Evolutionary conservation across 768 basidiomycete species (phyloP).

Genomic region (button mushroom (Agaricus bisporus)): DNA sequence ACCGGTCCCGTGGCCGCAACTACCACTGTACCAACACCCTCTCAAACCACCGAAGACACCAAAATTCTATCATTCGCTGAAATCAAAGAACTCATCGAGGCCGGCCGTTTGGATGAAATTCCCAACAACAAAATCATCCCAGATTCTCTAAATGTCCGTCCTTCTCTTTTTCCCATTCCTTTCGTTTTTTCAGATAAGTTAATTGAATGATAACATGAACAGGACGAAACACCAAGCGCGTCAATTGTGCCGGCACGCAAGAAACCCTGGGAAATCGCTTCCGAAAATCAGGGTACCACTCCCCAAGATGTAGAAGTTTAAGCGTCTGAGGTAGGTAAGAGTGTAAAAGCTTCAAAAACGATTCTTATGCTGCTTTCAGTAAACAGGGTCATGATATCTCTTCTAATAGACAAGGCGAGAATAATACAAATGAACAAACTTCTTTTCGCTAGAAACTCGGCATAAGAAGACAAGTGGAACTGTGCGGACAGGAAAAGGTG

Average conservation of each 20-base stretch:
- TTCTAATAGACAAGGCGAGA: background rate
- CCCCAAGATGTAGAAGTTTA: background rate
- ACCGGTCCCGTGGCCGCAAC: background rate
- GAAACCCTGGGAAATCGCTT: slow-evolving; percentile 63
- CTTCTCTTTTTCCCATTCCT: background rate
- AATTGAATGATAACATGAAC: background rate
- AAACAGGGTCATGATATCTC: background rate
- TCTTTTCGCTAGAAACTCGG: background rate
- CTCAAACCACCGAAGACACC: slow-evolving; percentile 22
- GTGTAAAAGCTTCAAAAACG: background rate
- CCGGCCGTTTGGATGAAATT: slow-evolving; percentile 65
- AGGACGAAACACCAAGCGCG: slow-evolving; percentile 54
- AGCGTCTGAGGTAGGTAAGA: background rate
- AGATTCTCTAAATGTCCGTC: slow-evolving; percentile 52
- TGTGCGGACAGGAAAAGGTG: background rate
- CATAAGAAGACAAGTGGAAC: background rate
- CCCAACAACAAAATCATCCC: slow-evolving; percentile 76
- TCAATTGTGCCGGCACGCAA: slow-evolving; percentile 43
- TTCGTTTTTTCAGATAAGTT: background rate
- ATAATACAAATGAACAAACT: background rate
- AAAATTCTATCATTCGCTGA: slow-evolving; percentile 58
- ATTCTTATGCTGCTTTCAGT: background rate
- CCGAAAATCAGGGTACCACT: background rate
- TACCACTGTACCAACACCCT: background rate
- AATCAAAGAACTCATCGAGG: slow-evolving; percentile 63